These are phyloP conservation scores for Lathyrus aphaca DNA, from an alignment of 306 rosid species.

Conservation along the genomic window DNA sequence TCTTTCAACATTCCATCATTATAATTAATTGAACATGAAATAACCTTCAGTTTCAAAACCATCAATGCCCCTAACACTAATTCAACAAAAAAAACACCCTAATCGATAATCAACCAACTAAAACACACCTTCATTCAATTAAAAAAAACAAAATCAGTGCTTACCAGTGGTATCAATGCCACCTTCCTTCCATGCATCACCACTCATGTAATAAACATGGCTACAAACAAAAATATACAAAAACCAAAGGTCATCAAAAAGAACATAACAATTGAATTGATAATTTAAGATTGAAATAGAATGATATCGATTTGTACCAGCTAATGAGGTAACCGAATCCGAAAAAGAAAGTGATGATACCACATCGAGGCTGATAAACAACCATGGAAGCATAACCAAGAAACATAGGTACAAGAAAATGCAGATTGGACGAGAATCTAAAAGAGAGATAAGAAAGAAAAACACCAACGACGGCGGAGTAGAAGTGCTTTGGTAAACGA, in stretches of 20 bases:
- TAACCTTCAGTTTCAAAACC: conserved; percentile 90
- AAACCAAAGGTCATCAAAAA: background rate
- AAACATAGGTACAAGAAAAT: conserved; percentile 72
- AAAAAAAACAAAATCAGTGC: conserved; percentile 23
- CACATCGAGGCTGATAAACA: conserved; percentile 67
- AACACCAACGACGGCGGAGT: conserved; percentile 69
- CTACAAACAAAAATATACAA: conserved; percentile 54
- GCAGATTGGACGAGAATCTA: conserved; percentile 89
- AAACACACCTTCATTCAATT: background rate
- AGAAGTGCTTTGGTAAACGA: conserved; percentile 66
- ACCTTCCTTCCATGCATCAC: conserved; percentile 99
- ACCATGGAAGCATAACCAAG: conserved; percentile 88
- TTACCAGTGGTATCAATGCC: conserved; percentile 99
- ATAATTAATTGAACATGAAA: conserved; percentile 86
- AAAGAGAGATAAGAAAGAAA: conserved; percentile 80
- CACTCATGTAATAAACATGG: conserved; percentile 98
- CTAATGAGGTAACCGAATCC: conserved; percentile 91
- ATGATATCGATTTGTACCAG: conserved; percentile 39
- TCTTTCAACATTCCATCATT: conserved; percentile 86
- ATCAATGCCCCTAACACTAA: conserved; percentile 69
- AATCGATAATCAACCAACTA: conserved; percentile 36
- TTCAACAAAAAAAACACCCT: conserved; percentile 29
- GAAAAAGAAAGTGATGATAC: conserved; percentile 69
- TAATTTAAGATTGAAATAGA: background rate
- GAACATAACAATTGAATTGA: background rate